A percentile compares a stretch with the other conserved stretches of the same genome.
These are phyloP conservation scores for Fragaria ananassa DNA, from an alignment of 306 rosid genomes.

Conservation along the genomic window DNA sequence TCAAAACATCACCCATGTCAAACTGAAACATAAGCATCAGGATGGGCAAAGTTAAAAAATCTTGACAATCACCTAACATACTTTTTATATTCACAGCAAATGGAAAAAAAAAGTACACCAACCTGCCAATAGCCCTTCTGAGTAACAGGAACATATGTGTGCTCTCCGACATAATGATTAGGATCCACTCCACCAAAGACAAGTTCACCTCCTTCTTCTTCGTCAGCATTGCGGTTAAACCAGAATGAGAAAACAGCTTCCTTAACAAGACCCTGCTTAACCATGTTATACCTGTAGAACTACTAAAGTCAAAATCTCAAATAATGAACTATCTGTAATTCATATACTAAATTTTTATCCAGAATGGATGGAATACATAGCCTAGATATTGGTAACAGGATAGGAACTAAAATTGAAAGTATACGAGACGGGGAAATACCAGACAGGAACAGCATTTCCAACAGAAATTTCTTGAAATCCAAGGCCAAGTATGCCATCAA, in stretches of 20 bases:
- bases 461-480: conserved; percentile 55
- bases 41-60: neutral
- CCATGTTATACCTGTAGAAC: conserved; percentile 53
- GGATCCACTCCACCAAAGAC: conserved; percentile 61
- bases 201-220: conserved; percentile 57
- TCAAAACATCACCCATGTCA: conserved; percentile 66
- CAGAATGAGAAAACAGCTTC: conserved; percentile 60
- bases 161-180: conserved; percentile 65
- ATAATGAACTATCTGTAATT: neutral
- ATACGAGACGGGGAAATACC: conserved; percentile 19
- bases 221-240: conserved; percentile 53
- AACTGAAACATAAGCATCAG: conserved; percentile 43
- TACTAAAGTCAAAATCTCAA: conserved; percentile 7
- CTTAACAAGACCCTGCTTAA: conserved; percentile 46
- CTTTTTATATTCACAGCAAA: neutral
- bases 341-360: conserved; percentile 5
- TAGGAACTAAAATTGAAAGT: neutral
- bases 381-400: neutral
- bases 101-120: conserved; percentile 25
- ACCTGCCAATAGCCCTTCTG: conserved; percentile 93
- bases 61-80: neutral
- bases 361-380: neutral
- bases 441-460: conserved; percentile 42
- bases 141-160: conserved; percentile 79
- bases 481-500: conserved; percentile 55